Evolutionary conservation across 1,284 basidiomycete genomes (phyloP).

Genomic region (Boletus albobrunnescens): DNA sequence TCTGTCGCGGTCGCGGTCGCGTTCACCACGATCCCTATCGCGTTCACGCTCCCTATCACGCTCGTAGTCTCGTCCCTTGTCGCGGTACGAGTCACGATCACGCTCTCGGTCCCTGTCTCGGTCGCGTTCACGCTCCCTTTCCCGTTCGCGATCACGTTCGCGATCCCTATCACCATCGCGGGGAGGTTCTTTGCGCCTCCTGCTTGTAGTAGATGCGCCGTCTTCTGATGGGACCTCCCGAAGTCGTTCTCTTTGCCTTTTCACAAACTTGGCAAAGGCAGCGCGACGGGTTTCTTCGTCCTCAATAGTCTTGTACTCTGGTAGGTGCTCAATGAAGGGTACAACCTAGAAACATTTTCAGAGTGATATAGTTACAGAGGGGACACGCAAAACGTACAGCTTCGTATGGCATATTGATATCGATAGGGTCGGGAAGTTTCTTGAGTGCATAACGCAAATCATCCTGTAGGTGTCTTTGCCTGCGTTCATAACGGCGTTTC

Average conservation of each 20-base stretch:
- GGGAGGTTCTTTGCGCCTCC: slow-evolving; percentile 68
- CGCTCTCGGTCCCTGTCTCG: slow-evolving; percentile 41
- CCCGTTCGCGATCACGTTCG: slow-evolving; percentile 39
- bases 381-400: slow-evolving; percentile 50
- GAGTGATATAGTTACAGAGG: neutral
- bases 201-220: slow-evolving; percentile 69
- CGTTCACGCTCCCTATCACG: slow-evolving; percentile 40
- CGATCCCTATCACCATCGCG: slow-evolving; percentile 43
- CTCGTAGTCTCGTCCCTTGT: slow-evolving; percentile 34
- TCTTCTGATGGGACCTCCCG: slow-evolving; percentile 76
- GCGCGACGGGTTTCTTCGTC: slow-evolving; percentile 75
- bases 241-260: slow-evolving; percentile 82
- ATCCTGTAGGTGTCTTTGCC: slow-evolving; percentile 84
- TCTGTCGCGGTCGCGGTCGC: slow-evolving; percentile 42
- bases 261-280: slow-evolving; percentile 83
- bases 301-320: slow-evolving; percentile 80
- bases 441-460: slow-evolving; percentile 94
- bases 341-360: slow-evolving; percentile 46
- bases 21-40: slow-evolving; percentile 43
- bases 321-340: slow-evolving; percentile 71
- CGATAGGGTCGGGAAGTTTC: slow-evolving; percentile 78
- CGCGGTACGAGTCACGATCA: slow-evolving; percentile 32
- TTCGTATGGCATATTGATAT: slow-evolving; percentile 72
- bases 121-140: slow-evolving; percentile 30
- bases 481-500: slow-evolving; percentile 75